Evolutionary conservation across 176 grass and related monocot genomes (phyloP), one percentile per base, ranked within the genome.

Genomic region (Ananas comosus): DNA sequence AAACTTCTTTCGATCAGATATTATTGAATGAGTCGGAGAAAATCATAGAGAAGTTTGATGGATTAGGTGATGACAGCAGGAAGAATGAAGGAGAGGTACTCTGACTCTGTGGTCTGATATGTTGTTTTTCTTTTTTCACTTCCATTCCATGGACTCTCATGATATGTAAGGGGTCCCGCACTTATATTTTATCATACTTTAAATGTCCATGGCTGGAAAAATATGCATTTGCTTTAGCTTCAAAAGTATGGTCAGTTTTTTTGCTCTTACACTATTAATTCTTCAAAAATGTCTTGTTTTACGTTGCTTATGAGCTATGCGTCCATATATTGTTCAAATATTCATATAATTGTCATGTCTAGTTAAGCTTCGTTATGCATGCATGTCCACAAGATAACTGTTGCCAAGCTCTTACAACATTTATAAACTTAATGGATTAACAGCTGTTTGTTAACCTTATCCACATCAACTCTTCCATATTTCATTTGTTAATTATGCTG

Each of bases 141-240:
- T 56, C 12, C 16, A 23, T 23, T 23, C 22, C 22, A 23, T 23
- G 22, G 22, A 23, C 22, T 23, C 22, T 23, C 22, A 23, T 23
- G 22, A 23, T 23, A 23, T 54, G 10, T 13, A 54, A 54, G 16
- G 5, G 52, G 0, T 54, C 16, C 16, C 12, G 52, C 12, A 13
- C 52, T 54, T 12, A 54, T 12, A 3, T 54, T 54, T 13, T 13
- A 3, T 54, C 10, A 13, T 56, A 4, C 7, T 56, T 56, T 56
- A 56, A 3, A 56, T 56, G 53, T 12, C 7, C 7, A 16, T 56
- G 53, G 12, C 53, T 56, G 13, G 53, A 14, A 14, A 56, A 96
- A 75, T 96, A 96, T 87, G 83, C 88, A 52, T 96, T 96, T 67
- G 92, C 92, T 76, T 92, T 92, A 70, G 79, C 92, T 73, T 89